Conservation (phyloP, 2,329 filamentous ascomycete species). For the Sarocladium strictum region DNA sequence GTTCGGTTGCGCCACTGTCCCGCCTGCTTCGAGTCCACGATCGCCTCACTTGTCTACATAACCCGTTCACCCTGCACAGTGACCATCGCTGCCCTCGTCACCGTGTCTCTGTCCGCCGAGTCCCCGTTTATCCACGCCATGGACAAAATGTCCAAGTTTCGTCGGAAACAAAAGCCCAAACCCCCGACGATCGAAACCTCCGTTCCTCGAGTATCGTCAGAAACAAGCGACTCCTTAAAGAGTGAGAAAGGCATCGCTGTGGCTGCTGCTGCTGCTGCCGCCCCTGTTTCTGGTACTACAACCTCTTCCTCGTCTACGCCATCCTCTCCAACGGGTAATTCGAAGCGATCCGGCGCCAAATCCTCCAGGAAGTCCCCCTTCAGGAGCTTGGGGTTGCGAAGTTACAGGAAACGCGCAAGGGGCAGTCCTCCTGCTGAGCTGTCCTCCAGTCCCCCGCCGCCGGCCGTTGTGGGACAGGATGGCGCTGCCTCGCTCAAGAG, state of each 20-base stretch:
- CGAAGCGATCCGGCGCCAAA: constrained; percentile 7
- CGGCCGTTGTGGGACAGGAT: constrained; percentile 30
- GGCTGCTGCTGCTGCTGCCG: constrained; percentile 10
- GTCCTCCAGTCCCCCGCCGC: constrained; percentile 22
- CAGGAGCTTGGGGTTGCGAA: constrained; percentile 37
- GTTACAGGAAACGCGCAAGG: constrained; percentile 40
- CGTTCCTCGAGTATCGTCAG: constrained; percentile 26
- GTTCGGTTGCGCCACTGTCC: neutral
- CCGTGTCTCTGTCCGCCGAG: neutral
- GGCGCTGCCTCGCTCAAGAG: constrained; percentile 19
- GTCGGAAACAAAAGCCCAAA: constrained; percentile 33
- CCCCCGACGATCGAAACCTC: constrained; percentile 36
- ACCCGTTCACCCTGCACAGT: neutral
- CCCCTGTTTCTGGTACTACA: constrained; percentile 13
- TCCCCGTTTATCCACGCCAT: constrained; percentile 18
- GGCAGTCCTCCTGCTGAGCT: constrained; percentile 32
- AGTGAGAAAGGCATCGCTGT: constrained; percentile 16
- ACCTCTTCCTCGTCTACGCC: constrained; percentile 2
- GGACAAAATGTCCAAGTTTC: constrained; percentile 37
- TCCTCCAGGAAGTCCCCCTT: constrained; percentile 33
- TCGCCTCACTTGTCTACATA: neutral
- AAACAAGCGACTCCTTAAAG: constrained; percentile 22
- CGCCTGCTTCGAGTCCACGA: neutral
- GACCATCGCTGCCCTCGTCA: neutral
- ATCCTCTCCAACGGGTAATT: neutral